Evolutionary conservation across 768 basidiomycete species (phyloP).

Genomic region (Boletus tomentosulus): DNA sequence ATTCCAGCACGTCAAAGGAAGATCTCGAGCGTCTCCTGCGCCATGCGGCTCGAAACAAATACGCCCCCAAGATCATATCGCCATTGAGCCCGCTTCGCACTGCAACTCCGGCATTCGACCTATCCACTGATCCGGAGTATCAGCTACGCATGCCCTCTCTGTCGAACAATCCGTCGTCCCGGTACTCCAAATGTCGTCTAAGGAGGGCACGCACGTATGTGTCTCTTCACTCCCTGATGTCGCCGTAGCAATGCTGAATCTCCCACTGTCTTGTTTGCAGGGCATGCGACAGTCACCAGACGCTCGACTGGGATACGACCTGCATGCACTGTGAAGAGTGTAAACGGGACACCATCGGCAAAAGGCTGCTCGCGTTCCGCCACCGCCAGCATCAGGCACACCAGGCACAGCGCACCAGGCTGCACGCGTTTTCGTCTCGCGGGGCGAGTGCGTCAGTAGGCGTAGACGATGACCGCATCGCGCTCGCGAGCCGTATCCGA

Average conservation of each 20-base stretch:
- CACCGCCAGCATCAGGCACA: slow-evolving; percentile 11
- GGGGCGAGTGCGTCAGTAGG: not conserved
- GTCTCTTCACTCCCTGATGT: not conserved
- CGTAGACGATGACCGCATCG: slow-evolving; percentile 2
- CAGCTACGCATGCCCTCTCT: slow-evolving; percentile 21
- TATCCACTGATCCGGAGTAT: slow-evolving; percentile 19
- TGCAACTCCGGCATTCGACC: slow-evolving; percentile 1
- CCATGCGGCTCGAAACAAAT: slow-evolving; percentile 22
- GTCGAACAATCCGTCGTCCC: slow-evolving; percentile 16
- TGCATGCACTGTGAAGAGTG: slow-evolving; percentile 29
- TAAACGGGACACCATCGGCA: slow-evolving; percentile 25
- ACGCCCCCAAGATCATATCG: slow-evolving; percentile 28
- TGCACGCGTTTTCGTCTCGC: not conserved
- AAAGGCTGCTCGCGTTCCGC: slow-evolving; percentile 21
- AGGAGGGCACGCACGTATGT: slow-evolving; percentile 29
- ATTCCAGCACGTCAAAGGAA: slow-evolving; percentile 8
- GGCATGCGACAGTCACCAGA: slow-evolving; percentile 23
- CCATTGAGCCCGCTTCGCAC: slow-evolving; percentile 30
- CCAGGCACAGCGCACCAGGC: slow-evolving; percentile 8
- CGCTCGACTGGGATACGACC: slow-evolving; percentile 15
- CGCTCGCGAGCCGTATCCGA: slow-evolving; percentile 7
- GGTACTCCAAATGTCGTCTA: slow-evolving; percentile 15
- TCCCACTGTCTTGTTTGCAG: slow-evolving; percentile 10
- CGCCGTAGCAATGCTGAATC: not conserved
- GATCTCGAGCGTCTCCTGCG: slow-evolving; percentile 25